Evolutionary conservation across 139 green algal species (phyloP).

Genomic region (Cymbomonas tetramitiformis): DNA sequence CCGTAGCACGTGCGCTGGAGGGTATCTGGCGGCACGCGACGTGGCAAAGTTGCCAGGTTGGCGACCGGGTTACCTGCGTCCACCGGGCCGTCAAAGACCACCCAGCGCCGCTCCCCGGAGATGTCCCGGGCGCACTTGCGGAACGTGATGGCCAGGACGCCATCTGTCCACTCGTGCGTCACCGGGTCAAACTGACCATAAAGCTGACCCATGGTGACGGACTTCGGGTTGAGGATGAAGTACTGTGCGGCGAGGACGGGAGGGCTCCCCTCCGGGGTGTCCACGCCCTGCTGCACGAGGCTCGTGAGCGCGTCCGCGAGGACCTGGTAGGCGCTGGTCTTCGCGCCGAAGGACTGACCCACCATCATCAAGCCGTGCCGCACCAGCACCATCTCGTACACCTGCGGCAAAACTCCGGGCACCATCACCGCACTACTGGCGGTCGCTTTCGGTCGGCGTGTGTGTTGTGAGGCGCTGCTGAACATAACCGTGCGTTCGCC

Average conservation of each 20-base stretch:
- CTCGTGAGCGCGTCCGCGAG: conserved; percentile 41
- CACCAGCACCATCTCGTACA: conserved; percentile 75
- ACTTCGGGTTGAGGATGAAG: conserved; percentile 30
- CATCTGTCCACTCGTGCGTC: conserved; percentile 32
- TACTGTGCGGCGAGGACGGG: conserved; percentile 3
- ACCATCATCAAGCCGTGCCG: conserved; percentile 45
- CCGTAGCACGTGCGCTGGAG: too few species aligned
- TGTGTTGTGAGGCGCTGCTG: too few species aligned
- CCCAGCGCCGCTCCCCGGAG: conserved; percentile 15
- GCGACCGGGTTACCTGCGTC: too few species aligned
- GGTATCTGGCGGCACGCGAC: too few species aligned
- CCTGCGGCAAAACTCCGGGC: too few species aligned
- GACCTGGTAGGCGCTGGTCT: conserved; percentile 36
- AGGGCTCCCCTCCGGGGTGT: conserved; percentile 15
- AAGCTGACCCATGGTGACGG: conserved; percentile 28
- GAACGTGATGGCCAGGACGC: conserved; percentile 32
- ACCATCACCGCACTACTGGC: too few species aligned
- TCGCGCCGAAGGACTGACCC: conserved; percentile 36
- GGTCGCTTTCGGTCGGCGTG: too few species aligned
- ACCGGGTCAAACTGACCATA: conserved; percentile 27
- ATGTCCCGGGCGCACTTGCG: conserved; percentile 17
- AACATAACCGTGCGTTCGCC: too few species aligned
- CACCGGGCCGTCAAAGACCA: conserved; percentile 40
- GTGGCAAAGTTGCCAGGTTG: too few species aligned
- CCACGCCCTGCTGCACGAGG: conserved; percentile 30